These are phyloP conservation scores for Russula earlei DNA, from an alignment of 768 basidiomycete genomes.

Conservation along the genomic window DNA sequence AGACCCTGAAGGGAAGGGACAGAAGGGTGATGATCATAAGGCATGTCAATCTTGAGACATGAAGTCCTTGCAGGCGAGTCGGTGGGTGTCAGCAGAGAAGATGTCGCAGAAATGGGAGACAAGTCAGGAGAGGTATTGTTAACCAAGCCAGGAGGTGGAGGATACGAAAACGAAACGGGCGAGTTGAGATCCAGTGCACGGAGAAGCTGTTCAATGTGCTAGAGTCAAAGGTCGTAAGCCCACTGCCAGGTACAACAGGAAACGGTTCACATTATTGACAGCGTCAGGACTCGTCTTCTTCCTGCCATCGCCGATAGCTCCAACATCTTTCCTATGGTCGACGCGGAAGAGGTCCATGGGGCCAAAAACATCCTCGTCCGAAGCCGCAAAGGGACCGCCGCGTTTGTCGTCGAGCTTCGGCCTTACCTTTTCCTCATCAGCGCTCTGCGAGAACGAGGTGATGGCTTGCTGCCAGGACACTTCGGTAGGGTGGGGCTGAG, in stretches of 20 bases:
- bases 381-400: constrained; percentile 25
- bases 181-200: constrained; percentile 74
- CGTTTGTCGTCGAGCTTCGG: constrained; percentile 23
- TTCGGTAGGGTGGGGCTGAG: constrained; percentile 62
- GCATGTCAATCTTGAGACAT: constrained; percentile 44
- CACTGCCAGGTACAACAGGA: constrained; percentile 18
- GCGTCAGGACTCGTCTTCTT: constrained; percentile 51
- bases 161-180: constrained; percentile 39
- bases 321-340: constrained; percentile 42
- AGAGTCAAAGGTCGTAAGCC: constrained; percentile 20
- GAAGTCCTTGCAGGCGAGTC: constrained; percentile 61
- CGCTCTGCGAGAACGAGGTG: constrained; percentile 43
- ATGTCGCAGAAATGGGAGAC: constrained; percentile 63
- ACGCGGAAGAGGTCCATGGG: constrained; percentile 32
- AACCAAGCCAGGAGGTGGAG: constrained; percentile 34
- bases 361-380: constrained; percentile 60
- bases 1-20: constrained; percentile 29
- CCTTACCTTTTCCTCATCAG: constrained; percentile 30
- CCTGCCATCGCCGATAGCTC: constrained; percentile 74
- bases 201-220: constrained; percentile 77
- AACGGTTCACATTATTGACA: constrained; percentile 41
- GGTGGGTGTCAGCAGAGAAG: constrained; percentile 63
- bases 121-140: constrained; percentile 52
- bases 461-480: constrained; percentile 59
- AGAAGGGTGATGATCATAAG: constrained; percentile 37